Base-by-base conservation (phyloP, 176 grass and related monocot species). In the Musa beccarii region DNA sequence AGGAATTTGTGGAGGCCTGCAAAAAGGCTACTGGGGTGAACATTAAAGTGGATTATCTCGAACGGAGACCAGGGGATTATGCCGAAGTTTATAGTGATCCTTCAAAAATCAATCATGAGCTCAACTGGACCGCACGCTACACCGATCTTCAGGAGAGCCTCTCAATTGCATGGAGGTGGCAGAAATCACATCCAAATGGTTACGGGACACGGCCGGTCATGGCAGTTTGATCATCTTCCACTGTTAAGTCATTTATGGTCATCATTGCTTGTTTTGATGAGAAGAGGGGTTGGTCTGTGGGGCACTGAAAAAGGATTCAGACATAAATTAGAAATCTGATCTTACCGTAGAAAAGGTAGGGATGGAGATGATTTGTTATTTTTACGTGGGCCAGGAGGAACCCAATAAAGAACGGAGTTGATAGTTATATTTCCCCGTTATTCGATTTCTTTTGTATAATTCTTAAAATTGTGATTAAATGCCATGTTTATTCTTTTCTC, bases 51-150 rank as follows among this genome's bases (percentile, higher is more conserved):
- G 84, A 89, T 0, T 91, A 72, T 61, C 88, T 99, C 21, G 2
- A n/a, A 23, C 90, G 90, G 62, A 88, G 95, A 59, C 86, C 95
- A 0, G 95, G 95, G 23, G 95, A 99, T 64, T 99, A 94, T 23
- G 90, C 95, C 0, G 95, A 94, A 78, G 95, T 99, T 21, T 99
- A 89, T 88, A 99, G 95, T 52, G 79, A 99, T 63, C 95, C 95
- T 53, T 84, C 90, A 19, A 99, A 89, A 73, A 99, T 99, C 73
- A 83, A 79, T 8, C 70, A 20, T 0, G 86, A 99, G 51, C 83
- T 99, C 52, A 94, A 91, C 79, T 99, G 95, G 95, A 99, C 86
- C 51, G 95, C 95, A 8, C 67, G 63, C 4, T 85, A 91, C 81
- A 94, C 81, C 0, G 90, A 99, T 74, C 95, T 99, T 72, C 73